phyloP scores from a whole-genome alignment of 2,329 filamentous ascomycete species.

The Trichophyton simii region DNA sequence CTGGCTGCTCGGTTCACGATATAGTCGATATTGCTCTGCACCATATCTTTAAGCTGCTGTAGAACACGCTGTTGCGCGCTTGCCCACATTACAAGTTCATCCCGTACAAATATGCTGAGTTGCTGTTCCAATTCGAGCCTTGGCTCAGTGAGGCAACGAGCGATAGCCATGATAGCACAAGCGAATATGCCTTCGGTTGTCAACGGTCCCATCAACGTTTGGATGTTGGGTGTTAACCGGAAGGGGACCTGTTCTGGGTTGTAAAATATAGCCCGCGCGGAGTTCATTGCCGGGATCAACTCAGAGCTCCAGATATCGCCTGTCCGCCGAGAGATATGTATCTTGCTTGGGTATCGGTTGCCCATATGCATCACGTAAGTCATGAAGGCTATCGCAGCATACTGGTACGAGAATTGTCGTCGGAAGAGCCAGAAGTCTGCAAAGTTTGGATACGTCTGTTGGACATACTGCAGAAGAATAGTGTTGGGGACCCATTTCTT shows the following conservation, averaged over 20 bases:
- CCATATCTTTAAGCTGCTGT: constrained; percentile 60
- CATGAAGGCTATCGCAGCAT: constrained; percentile 92
- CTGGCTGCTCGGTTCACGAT: constrained; percentile 84
- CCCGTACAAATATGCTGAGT: constrained; percentile 83
- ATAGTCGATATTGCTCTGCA: constrained; percentile 75
- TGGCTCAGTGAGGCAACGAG: constrained; percentile 81
- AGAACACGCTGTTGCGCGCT: constrained; percentile 59
- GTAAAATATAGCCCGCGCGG: constrained; percentile 75
- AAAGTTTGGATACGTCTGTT: constrained; percentile 72
- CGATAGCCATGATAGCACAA: constrained; percentile 92
- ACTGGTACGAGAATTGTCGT: constrained; percentile 89
- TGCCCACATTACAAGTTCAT: constrained; percentile 98
- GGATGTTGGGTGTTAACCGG: constrained; percentile 89
- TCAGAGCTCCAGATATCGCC: constrained; percentile 97
- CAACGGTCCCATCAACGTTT: constrained; percentile 89
- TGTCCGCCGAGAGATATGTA: constrained; percentile 73
- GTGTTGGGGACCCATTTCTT: constrained; percentile 81
- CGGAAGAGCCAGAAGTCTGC: constrained; percentile 98
- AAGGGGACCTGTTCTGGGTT: constrained; percentile 95
- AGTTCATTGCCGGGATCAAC: constrained; percentile 78
- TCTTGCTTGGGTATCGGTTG: constrained; percentile 88
- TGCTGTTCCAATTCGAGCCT: constrained; percentile 78
- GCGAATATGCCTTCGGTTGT: constrained; percentile 93
- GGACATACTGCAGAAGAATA: constrained; percentile 79
- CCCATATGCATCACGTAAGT: constrained; percentile 98